Evolutionary conservation across 352 stramenopile species (phyloP).

Genomic region (Globisporangium abappressorium): DNA sequence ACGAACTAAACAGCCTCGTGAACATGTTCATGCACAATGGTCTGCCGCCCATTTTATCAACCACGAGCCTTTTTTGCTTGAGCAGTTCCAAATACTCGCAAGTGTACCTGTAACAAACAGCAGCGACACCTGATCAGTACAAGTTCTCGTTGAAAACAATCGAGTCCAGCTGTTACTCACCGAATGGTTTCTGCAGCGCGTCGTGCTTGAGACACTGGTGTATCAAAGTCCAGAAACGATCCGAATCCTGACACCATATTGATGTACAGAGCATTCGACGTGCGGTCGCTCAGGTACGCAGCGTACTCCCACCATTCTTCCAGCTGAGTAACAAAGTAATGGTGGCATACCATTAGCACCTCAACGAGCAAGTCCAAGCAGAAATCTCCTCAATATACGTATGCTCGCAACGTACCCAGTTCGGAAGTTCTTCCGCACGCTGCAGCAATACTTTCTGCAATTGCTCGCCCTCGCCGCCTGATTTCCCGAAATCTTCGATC

Average conservation of each 20-base stretch:
- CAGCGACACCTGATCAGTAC: conserved; percentile 33
- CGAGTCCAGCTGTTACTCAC: conserved; percentile 15
- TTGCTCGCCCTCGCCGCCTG: conserved; percentile 40
- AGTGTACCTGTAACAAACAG: conserved; percentile 32
- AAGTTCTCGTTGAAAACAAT: conserved; percentile 14
- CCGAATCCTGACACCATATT: conserved; percentile 96
- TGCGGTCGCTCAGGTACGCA: conserved; percentile 69
- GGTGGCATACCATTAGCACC: neutral
- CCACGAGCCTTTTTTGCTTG: conserved; percentile 69
- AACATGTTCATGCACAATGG: conserved; percentile 91
- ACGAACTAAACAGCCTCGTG: conserved; percentile 87
- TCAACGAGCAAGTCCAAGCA: neutral
- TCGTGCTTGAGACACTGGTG: conserved; percentile 51
- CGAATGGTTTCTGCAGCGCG: conserved; percentile 59
- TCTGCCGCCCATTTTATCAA: conserved; percentile 86
- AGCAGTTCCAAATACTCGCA: conserved; percentile 88
- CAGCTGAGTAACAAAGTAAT: conserved; percentile 25
- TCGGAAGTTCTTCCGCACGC: conserved; percentile 39
- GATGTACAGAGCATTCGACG: conserved; percentile 88
- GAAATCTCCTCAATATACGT: neutral
- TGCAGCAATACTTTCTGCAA: conserved; percentile 50
- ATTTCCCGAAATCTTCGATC: conserved; percentile 44
- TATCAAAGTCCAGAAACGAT: conserved; percentile 88
- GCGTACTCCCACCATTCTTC: conserved; percentile 93
- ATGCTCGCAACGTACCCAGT: conserved; percentile 42